Conservation (phyloP, 768 basidiomycete species). For the Russula foetens region DNA sequence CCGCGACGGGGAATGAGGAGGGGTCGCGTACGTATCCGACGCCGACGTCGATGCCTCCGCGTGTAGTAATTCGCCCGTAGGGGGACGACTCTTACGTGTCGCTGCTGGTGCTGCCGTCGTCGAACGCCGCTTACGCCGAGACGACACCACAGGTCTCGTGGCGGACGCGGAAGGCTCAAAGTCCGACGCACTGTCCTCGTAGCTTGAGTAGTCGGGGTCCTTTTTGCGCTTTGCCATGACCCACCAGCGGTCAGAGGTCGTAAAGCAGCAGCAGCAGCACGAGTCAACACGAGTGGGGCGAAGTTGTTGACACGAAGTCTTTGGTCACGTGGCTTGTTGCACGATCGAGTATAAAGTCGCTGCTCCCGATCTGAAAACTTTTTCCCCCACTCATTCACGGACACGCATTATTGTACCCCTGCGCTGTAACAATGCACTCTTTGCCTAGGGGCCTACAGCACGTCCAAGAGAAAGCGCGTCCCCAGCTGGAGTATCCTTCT, state of each 20-base stretch:
- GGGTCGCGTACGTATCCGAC: conserved; percentile 1
- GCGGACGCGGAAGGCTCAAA: background rate
- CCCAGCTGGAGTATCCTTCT: conserved; percentile 32
- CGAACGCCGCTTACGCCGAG: background rate
- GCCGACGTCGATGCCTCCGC: too few relatives aligned
- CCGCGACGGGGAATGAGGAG: conserved; percentile 33
- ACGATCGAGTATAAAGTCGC: background rate
- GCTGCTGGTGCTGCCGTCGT: background rate
- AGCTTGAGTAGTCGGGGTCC: background rate
- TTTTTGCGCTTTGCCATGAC: conserved; percentile 9
- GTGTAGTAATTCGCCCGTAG: background rate
- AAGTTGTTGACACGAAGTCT: background rate
- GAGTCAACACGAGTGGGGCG: background rate
- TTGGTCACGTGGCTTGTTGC: background rate
- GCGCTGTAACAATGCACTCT: conserved; percentile 21
- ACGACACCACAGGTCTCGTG: background rate
- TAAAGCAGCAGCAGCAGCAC: background rate
- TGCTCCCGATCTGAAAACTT: background rate
- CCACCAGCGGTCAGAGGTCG: background rate
- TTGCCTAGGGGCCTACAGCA: conserved; percentile 36
- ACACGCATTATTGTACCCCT: conserved; percentile 36
- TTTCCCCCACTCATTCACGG: conserved; percentile 29
- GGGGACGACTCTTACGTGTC: background rate
- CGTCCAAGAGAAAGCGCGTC: conserved; percentile 26
- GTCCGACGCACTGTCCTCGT: conserved; percentile 9